These are phyloP conservation scores for Amanita inopinata DNA, from an alignment of 768 basidiomycete genomes.

Conservation along the genomic window DNA sequence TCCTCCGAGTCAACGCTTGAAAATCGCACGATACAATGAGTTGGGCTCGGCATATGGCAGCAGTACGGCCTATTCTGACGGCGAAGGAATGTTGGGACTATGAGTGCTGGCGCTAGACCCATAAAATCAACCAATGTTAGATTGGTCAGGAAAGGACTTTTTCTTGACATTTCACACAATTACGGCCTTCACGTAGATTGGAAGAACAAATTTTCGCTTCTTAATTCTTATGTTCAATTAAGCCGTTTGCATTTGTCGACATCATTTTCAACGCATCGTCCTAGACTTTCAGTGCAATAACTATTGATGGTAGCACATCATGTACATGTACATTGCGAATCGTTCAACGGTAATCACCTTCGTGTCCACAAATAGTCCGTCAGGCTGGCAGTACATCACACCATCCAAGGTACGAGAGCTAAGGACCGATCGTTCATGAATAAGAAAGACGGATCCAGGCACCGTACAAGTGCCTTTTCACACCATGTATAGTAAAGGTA, in stretches of 20 bases:
- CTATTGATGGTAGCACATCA: too few relatives aligned
- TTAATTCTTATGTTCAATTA: background rate
- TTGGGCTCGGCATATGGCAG: constrained; percentile 43
- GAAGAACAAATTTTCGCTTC: too few relatives aligned
- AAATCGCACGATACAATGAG: constrained; percentile 58
- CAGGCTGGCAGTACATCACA: too few relatives aligned
- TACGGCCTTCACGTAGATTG: too few relatives aligned
- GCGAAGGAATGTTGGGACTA: constrained; percentile 32
- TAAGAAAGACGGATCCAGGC: too few relatives aligned
- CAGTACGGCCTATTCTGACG: constrained; percentile 48
- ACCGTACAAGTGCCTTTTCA: too few relatives aligned
- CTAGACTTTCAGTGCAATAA: background rate
- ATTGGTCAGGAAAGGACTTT: background rate
- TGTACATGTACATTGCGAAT: too few relatives aligned
- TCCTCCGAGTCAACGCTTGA: constrained; percentile 65
- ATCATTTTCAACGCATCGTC: background rate
- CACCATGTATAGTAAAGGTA: too few relatives aligned
- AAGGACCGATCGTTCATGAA: too few relatives aligned
- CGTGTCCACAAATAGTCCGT: too few relatives aligned
- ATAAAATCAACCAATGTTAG: constrained; percentile 3
- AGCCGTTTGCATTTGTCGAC: background rate
- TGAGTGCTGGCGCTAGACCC: background rate
- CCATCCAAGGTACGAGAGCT: too few relatives aligned
- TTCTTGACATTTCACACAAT: background rate
- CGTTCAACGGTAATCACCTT: too few relatives aligned